Conservation (phyloP, 2,329 filamentous ascomycete genomes). For the Botrytis aclada region DNA sequence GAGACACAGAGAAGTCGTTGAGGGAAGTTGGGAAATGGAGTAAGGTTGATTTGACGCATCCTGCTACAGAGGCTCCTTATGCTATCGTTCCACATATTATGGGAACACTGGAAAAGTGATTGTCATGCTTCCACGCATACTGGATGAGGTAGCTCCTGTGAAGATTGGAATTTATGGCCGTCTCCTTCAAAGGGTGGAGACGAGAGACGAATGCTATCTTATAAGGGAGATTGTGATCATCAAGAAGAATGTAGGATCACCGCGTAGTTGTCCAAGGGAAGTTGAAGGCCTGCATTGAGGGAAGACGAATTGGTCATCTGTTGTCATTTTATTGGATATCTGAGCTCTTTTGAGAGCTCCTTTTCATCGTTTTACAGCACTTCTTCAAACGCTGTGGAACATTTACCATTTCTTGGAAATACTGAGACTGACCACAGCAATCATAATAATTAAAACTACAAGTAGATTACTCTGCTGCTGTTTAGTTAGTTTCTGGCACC, state of each 20-base stretch:
- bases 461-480: not conserved
- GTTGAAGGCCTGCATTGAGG: not conserved
- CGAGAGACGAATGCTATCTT: not conserved
- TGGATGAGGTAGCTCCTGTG: not conserved
- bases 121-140: too few relatives aligned
- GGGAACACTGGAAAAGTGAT: slow-evolving; percentile 33
- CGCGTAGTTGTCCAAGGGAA: too few relatives aligned
- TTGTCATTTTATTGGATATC: not conserved
- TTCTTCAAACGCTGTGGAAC: not conserved
- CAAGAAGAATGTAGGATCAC: not conserved
- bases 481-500: too few relatives aligned
- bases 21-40: slow-evolving; percentile 31
- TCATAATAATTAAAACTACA: fast-evolving
- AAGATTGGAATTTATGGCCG: too few relatives aligned
- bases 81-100: slow-evolving; percentile 32
- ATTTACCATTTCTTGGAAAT: not conserved
- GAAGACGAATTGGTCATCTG: not conserved
- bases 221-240: not conserved
- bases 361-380: not conserved
- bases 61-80: slow-evolving; percentile 28
- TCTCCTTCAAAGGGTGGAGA: too few relatives aligned
- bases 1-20: slow-evolving; percentile 31
- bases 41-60: slow-evolving; percentile 32
- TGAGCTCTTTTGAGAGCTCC: not conserved
- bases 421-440: not conserved